A percentile compares a stretch with the other conserved stretches of the same genome.
These are phyloP conservation scores for Podospora comata DNA, from an alignment of 495 filamentous ascomycete genomes.

Conservation along the genomic window DNA sequence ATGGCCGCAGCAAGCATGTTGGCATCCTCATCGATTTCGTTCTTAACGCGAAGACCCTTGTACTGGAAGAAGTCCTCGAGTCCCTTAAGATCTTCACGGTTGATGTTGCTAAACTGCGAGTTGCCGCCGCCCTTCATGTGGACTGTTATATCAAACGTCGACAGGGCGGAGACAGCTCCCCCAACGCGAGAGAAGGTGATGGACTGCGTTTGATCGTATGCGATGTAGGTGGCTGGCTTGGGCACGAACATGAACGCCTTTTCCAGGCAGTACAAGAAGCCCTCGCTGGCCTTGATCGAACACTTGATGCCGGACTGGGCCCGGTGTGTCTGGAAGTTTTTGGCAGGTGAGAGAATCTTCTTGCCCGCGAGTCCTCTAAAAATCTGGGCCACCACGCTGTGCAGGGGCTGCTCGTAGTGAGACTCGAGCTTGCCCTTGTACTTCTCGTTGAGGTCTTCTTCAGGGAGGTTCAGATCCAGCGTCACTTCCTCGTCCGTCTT, in stretches of 20 bases:
- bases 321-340: slow-evolving; percentile 90
- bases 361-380: slow-evolving; percentile 92
- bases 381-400: slow-evolving; percentile 87
- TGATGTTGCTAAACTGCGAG: slow-evolving; percentile 98
- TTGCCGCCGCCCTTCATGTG: slow-evolving; percentile 76
- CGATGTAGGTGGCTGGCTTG: slow-evolving; percentile 94
- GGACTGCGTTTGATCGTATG: slow-evolving; percentile 81
- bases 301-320: slow-evolving; percentile 95
- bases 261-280: slow-evolving; percentile 93
- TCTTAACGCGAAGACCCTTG: slow-evolving; percentile 92
- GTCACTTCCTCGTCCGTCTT: slow-evolving; percentile 97
- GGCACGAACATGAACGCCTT: slow-evolving; percentile 99
- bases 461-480: slow-evolving; percentile 95
- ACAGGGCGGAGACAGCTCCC: slow-evolving; percentile 86
- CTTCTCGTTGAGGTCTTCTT: slow-evolving; percentile 72
- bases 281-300: slow-evolving; percentile 98
- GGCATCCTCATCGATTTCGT: slow-evolving; percentile 71
- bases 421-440: slow-evolving; percentile 85
- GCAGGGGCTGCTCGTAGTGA: slow-evolving; percentile 87
- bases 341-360: slow-evolving; percentile 88
- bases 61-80: slow-evolving; percentile 94
- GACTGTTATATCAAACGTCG: slow-evolving; percentile 96
- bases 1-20: slow-evolving; percentile 78
- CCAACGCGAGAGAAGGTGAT: slow-evolving; percentile 96
- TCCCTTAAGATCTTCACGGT: slow-evolving; percentile 93